Percentiles rank a stretch among this genome's conserved stretches.
phyloP scores from a whole-genome alignment of 2,329 filamentous ascomycete species.

The Capronia epimyces region DNA sequence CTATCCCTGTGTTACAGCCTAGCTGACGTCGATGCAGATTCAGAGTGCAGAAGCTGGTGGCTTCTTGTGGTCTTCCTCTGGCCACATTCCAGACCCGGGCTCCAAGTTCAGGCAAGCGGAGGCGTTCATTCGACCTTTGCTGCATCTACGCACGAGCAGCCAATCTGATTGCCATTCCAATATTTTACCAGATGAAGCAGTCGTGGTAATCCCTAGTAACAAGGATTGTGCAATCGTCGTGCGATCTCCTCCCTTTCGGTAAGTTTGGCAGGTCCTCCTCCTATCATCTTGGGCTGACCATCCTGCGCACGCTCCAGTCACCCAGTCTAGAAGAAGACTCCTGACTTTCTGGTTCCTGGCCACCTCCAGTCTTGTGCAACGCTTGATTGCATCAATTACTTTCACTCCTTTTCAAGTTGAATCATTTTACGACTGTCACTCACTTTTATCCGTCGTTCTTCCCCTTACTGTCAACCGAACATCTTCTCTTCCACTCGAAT shows the following conservation, averaged over 20 bases:
- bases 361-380: conserved; percentile 31
- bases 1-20: conserved; percentile 4
- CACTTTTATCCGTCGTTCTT: conserved; percentile 26
- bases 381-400: conserved; percentile 26
- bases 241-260: conserved; percentile 30
- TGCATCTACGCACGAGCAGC: conserved; percentile 35
- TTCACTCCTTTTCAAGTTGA: conserved; percentile 21
- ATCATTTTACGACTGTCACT: conserved; percentile 27
- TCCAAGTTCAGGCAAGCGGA: conserved; percentile 37
- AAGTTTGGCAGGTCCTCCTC: conserved; percentile 12
- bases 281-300: conserved; percentile 20
- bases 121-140: conserved; percentile 46
- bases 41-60: conserved; percentile 17
- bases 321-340: conserved; percentile 21
- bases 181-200: conserved; percentile 41
- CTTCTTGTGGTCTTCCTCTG: conserved; percentile 25
- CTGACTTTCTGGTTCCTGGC: conserved; percentile 25
- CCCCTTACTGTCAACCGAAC: conserved; percentile 5
- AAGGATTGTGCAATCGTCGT: conserved; percentile 23
- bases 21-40: conserved; percentile 16
- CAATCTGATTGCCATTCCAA: conserved; percentile 35
- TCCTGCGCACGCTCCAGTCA: conserved; percentile 21
- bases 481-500: conserved; percentile 2
- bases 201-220: conserved; percentile 33
- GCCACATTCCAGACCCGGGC: conserved; percentile 33